These are phyloP conservation scores for Phytophthora litchii DNA, from an alignment of 352 stramenopile species.

Conservation along the genomic window DNA sequence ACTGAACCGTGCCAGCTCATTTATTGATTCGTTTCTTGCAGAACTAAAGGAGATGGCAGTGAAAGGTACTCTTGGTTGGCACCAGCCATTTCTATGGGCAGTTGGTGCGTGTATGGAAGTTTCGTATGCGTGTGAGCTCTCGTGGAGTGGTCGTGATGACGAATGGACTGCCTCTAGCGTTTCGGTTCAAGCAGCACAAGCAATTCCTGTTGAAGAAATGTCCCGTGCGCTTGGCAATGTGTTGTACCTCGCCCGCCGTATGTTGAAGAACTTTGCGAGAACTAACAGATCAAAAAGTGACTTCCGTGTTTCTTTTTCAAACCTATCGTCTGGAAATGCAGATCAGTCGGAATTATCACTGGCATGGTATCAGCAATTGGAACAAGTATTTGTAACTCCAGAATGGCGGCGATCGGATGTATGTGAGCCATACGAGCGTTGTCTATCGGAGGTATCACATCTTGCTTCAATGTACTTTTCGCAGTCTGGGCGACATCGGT, in stretches of 20 bases:
- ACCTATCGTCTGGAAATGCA: background rate
- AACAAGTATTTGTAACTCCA: slow-evolving; percentile 44
- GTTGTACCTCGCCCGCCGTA: slow-evolving; percentile 71
- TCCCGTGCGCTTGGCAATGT: slow-evolving; percentile 66
- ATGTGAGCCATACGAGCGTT: slow-evolving; percentile 55
- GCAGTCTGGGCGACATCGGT: slow-evolving; percentile 67
- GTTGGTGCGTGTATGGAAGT: slow-evolving; percentile 78
- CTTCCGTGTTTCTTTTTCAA: slow-evolving; percentile 13
- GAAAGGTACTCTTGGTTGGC: slow-evolving; percentile 32
- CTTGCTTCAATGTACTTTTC: slow-evolving; percentile 81
- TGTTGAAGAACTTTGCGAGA: slow-evolving; percentile 55
- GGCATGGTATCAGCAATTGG: slow-evolving; percentile 65
- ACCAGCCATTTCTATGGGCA: slow-evolving; percentile 72
- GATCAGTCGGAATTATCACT: background rate
- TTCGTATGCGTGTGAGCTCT: slow-evolving; percentile 74
- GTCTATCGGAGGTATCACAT: slow-evolving; percentile 75
- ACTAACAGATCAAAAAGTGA: slow-evolving; percentile 11
- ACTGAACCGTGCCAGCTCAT: slow-evolving; percentile 53
- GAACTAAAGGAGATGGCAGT: slow-evolving; percentile 40
- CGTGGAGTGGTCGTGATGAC: slow-evolving; percentile 72
- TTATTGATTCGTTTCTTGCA: slow-evolving; percentile 61
- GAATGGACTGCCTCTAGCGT: slow-evolving; percentile 60
- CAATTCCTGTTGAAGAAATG: slow-evolving; percentile 67
- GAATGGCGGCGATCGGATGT: slow-evolving; percentile 12
- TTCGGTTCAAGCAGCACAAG: slow-evolving; percentile 43